A percentile compares a stretch with the other conserved stretches of the same genome.
These are phyloP conservation scores for Phylloporus sp. DNA, from an alignment of 1,284 basidiomycete genomes.

Conservation along the genomic window DNA sequence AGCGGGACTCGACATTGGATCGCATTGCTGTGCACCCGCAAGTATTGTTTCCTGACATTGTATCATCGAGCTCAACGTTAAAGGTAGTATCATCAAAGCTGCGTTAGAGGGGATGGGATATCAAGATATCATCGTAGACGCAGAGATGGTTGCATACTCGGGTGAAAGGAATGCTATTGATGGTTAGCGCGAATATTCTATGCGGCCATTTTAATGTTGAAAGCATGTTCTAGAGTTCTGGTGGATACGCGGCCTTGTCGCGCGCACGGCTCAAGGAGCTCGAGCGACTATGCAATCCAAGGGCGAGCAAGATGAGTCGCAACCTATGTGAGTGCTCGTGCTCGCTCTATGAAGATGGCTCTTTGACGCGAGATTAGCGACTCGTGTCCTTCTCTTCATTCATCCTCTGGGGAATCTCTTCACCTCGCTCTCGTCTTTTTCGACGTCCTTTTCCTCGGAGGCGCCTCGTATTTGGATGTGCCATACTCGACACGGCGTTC, in stretches of 20 bases:
- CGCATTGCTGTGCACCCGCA: slow-evolving; percentile 73
- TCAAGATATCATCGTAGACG: slow-evolving; percentile 77
- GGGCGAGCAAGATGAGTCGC: slow-evolving; percentile 25
- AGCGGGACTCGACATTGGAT: slow-evolving; percentile 80
- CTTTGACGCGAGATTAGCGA: slow-evolving; percentile 32
- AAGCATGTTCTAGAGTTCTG: slow-evolving; percentile 65
- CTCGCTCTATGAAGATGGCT: neutral
- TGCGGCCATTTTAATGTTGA: slow-evolving; percentile 9
- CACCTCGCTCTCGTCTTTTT: slow-evolving; percentile 87
- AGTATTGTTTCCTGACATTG: slow-evolving; percentile 30
- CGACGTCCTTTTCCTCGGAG: slow-evolving; percentile 77
- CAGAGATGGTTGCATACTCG: slow-evolving; percentile 87
- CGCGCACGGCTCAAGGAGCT: slow-evolving; percentile 63
- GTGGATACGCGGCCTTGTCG: slow-evolving; percentile 67
- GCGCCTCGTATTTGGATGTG: slow-evolving; percentile 57
- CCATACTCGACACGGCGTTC: slow-evolving; percentile 68
- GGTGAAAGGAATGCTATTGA: slow-evolving; percentile 61
- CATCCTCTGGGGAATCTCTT: slow-evolving; percentile 51
- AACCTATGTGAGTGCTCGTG: slow-evolving; percentile 30
- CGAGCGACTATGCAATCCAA: slow-evolving; percentile 39
- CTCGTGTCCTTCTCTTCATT: slow-evolving; percentile 56
- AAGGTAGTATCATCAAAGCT: slow-evolving; percentile 63
- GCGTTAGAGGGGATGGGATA: slow-evolving; percentile 56
- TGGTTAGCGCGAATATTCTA: slow-evolving; percentile 49
- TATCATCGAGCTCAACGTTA: slow-evolving; percentile 6